Evolutionary conservation across 495 filamentous ascomycete species (phyloP), one percentile per base, ranked within the genome.

Genomic region (Lophium mytilinum): DNA sequence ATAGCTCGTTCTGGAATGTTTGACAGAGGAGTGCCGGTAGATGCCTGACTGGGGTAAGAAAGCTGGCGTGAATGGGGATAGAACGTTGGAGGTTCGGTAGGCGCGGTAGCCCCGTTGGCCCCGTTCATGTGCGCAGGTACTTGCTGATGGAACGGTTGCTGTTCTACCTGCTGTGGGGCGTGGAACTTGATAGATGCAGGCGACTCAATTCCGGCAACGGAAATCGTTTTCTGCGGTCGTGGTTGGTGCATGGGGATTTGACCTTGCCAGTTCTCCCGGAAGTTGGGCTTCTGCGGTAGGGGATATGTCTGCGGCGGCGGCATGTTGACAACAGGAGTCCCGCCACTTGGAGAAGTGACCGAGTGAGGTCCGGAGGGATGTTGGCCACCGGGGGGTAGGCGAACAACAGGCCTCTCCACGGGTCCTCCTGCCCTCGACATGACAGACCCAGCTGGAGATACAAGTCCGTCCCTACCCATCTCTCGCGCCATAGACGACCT

Each of bases 1-100:
- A 96, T 88, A 12, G 90, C 89, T 53, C 89, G 87, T 69, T 97
- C 93, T 8, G 93, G 93, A 53, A 98, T 94, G 53, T 96, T 90
- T 1, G 91, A 93, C 34, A 95, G 78, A 0, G 93, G 92, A 11
- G 93, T 96, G n/a, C 83, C 85, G 5, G 78, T 78, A 18, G 90
- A 86, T 30, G 83, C 69, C 60, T 94, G 89, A 53, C 83, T 84
- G 19, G 87, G 80, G 65, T 84, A 87, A n/a, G 88, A 89, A 3
- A 81, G 75, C 52, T 88, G 82, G 47, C 86, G 81, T 39, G 75
- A 75, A 62, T 91, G 89, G 1, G 78, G 71, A 52, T 73, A 72
- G 65, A 76, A 72, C 36, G 69, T 60, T 15, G 69, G 33, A 10
- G 60, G 69, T 41, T 86, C 79, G n/a, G 78, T 72, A 0, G 73